These are phyloP conservation scores for Rubroboletus pulcherrimus DNA, from an alignment of 768 basidiomycete species.

Conservation along the genomic window DNA sequence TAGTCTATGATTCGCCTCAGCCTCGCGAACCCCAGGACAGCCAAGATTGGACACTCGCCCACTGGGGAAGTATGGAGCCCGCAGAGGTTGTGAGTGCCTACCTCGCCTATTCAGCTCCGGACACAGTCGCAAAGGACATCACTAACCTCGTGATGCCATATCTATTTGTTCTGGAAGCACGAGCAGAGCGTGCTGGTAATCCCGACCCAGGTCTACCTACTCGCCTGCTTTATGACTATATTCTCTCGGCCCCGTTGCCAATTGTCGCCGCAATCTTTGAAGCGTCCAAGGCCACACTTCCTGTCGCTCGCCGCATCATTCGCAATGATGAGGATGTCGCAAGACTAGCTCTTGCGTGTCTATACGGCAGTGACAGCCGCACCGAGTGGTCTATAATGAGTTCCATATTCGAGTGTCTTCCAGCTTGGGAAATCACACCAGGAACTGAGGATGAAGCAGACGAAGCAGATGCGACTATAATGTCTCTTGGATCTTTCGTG, in stretches of 20 bases:
- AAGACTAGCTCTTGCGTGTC: slow-evolving; percentile 77
- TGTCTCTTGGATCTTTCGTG: slow-evolving; percentile 77
- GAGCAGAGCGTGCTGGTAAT: slow-evolving; percentile 73
- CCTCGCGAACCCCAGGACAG: slow-evolving; percentile 36
- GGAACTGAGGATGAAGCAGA: slow-evolving; percentile 65
- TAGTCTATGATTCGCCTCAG: slow-evolving; percentile 78
- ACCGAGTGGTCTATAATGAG: slow-evolving; percentile 84
- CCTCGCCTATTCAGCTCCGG: slow-evolving; percentile 64
- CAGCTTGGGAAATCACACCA: slow-evolving; percentile 71
- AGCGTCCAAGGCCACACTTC: slow-evolving; percentile 86
- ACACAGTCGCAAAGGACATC: slow-evolving; percentile 65
- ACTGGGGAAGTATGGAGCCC: slow-evolving; percentile 71
- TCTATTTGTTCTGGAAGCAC: slow-evolving; percentile 86
- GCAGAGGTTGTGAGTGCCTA: slow-evolving; percentile 69
- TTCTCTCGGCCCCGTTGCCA: slow-evolving; percentile 64
- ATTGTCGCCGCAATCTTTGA: slow-evolving; percentile 78
- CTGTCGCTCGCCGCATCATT: slow-evolving; percentile 66
- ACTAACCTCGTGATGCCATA: slow-evolving; percentile 83
- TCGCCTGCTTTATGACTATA: slow-evolving; percentile 67
- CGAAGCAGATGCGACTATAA: slow-evolving; percentile 75
- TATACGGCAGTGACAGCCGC: slow-evolving; percentile 77
- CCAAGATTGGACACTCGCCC: slow-evolving; percentile 72
- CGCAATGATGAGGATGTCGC: slow-evolving; percentile 81
- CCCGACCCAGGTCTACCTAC: slow-evolving; percentile 66
- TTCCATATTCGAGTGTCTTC: slow-evolving; percentile 91